Conservation (phyloP, 768 basidiomycete genomes). For the Tephrocybe sp. region DNA sequence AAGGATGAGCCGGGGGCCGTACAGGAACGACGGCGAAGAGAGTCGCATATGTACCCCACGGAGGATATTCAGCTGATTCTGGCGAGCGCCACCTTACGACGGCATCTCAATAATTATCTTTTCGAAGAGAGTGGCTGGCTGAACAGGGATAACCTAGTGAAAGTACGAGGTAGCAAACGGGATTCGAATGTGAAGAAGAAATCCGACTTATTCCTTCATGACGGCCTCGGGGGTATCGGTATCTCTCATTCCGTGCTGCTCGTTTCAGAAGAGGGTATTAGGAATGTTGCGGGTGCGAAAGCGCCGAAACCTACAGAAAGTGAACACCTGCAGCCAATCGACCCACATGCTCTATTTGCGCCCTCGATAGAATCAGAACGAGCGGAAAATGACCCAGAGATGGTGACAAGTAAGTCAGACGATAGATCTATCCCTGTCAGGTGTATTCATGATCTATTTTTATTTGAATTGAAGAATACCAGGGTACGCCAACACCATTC, state of each 20-base stretch:
- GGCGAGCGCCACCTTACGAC: slow-evolving; percentile 70
- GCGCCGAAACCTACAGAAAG: slow-evolving; percentile 3
- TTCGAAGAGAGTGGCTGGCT: slow-evolving; percentile 63
- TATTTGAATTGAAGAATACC: slow-evolving; percentile 37
- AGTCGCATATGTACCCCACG: slow-evolving; percentile 7
- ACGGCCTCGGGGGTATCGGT: slow-evolving; percentile 19
- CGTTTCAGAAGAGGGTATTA: slow-evolving; percentile 53
- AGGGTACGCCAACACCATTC: slow-evolving; percentile 49
- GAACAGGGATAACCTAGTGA: slow-evolving; percentile 39
- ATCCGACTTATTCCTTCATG: slow-evolving; percentile 8
- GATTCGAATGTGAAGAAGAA: background rate
- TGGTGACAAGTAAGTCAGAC: slow-evolving; percentile 23
- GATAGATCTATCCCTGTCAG: background rate
- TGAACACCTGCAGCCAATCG: slow-evolving; percentile 12
- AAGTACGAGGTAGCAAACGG: slow-evolving; percentile 31
- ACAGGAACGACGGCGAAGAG: slow-evolving; percentile 17
- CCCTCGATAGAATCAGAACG: slow-evolving; percentile 10
- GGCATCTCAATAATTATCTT: slow-evolving; percentile 51
- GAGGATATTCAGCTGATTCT: slow-evolving; percentile 60
- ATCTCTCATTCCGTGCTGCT: slow-evolving; percentile 60
- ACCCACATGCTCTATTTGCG: slow-evolving; percentile 20
- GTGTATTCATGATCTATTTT: background rate
- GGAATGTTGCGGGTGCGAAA: slow-evolving; percentile 55
- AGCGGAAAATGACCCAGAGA: slow-evolving; percentile 17
- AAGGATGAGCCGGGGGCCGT: slow-evolving; percentile 23